A percentile compares a stretch with the other conserved stretches of the same genome.
phyloP scores from a whole-genome alignment of 495 filamentous ascomycete genomes.

The Usnea hakonensis region DNA sequence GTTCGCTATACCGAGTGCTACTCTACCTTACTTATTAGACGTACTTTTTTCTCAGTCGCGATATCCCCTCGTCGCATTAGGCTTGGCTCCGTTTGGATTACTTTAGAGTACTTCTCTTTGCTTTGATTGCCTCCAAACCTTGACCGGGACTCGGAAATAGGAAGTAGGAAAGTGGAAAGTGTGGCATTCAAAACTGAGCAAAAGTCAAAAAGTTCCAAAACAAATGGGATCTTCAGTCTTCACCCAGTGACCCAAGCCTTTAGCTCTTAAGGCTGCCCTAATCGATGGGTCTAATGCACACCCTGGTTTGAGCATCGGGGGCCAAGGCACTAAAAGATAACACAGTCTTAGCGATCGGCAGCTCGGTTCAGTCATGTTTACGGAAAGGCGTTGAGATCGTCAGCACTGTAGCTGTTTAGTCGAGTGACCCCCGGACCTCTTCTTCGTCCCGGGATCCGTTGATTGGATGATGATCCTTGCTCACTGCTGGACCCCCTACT shows the following conservation, averaged over 20 bases:
- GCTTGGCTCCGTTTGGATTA: background rate
- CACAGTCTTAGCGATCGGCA: constrained; percentile 13
- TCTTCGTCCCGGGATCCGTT: background rate
- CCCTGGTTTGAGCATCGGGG: background rate
- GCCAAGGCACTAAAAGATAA: background rate
- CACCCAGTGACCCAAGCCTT: too few relatives aligned
- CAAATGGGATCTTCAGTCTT: constrained; percentile 7
- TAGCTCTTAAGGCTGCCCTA: background rate
- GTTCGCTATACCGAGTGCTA: too few relatives aligned
- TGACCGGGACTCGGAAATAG: too few relatives aligned
- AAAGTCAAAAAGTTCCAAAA: too few relatives aligned
- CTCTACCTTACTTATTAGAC: too few relatives aligned
- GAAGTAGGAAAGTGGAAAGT: too few relatives aligned
- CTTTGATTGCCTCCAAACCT: too few relatives aligned
- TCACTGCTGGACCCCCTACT: background rate
- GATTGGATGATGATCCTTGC: constrained; percentile 2
- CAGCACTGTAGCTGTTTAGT: background rate
- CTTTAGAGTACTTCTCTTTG: too few relatives aligned
- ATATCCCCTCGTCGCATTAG: constrained; percentile 14
- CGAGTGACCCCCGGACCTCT: background rate
- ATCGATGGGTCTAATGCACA: background rate
- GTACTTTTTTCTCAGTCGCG: too few relatives aligned
- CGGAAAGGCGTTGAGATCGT: constrained; percentile 16
- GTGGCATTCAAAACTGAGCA: too few relatives aligned
- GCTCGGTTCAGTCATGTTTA: constrained; percentile 11